Percentiles rank a stretch among this genome's conserved stretches.
Evolutionary conservation across 2,329 filamentous ascomycete genomes (phyloP).

Genomic region (Coniochaeta ligniaria): DNA sequence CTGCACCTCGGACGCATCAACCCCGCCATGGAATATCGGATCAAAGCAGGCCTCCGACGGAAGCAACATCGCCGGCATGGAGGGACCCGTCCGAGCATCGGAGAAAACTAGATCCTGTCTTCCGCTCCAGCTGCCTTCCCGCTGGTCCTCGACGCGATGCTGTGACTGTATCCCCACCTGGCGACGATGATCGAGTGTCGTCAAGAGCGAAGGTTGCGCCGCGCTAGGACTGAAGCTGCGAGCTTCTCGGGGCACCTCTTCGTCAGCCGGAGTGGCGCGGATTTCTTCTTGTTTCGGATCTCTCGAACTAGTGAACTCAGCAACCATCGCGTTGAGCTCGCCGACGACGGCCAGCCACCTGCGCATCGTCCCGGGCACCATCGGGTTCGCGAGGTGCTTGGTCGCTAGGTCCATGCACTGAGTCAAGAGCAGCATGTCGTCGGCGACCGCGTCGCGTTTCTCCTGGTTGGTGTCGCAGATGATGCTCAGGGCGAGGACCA

Average conservation of each 20-base stretch:
- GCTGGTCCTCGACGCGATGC: not conserved
- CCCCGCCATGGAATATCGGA: not conserved
- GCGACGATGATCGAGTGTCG: not conserved
- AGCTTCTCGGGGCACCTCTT: not conserved
- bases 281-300: not conserved
- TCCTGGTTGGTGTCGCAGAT: slow-evolving; percentile 16
- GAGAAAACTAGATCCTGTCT: not conserved
- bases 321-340: slow-evolving; percentile 19
- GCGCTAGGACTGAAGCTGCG: not conserved
- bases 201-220: not conserved
- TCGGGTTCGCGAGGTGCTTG: slow-evolving; percentile 21
- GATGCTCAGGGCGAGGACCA: slow-evolving; percentile 29
- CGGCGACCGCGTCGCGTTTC: slow-evolving; percentile 14
- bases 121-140: not conserved
- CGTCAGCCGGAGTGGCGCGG: not conserved
- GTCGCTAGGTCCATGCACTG: slow-evolving; percentile 25
- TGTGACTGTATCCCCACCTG: not conserved
- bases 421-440: slow-evolving; percentile 22
- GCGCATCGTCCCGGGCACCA: slow-evolving; percentile 27
- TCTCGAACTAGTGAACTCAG: slow-evolving; percentile 5
- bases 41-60: not conserved
- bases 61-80: not conserved
- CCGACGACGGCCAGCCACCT: slow-evolving; percentile 26
- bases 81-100: not conserved
- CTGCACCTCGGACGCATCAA: not conserved